Evolutionary conservation across 805 yeast genomes (phyloP).

Genomic region (Suhomyces faveliae): DNA sequence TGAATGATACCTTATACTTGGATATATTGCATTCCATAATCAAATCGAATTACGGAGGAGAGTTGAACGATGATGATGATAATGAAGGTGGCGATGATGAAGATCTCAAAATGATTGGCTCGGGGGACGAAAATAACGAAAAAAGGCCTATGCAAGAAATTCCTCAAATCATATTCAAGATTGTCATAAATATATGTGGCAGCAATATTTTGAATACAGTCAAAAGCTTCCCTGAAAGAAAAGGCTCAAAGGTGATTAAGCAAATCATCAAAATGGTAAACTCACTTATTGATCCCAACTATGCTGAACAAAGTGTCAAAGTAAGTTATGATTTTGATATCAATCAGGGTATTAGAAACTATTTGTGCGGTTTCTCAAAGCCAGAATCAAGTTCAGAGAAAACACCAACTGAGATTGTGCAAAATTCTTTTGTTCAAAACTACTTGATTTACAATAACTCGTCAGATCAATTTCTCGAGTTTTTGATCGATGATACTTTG

Average conservation of each 20-base stretch:
- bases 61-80: slow-evolving; percentile 14
- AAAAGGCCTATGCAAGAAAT: slow-evolving; percentile 10
- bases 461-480: neutral
- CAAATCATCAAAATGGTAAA: slow-evolving; percentile 14
- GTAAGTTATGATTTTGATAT: slow-evolving; percentile 6
- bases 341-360: slow-evolving; percentile 1
- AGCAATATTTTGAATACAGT: slow-evolving; percentile 14
- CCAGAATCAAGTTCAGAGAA: slow-evolving; percentile 1
- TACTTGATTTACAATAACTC: neutral
- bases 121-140: slow-evolving; percentile 2
- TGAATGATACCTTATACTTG: slow-evolving; percentile 14
- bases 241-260: slow-evolving; percentile 9
- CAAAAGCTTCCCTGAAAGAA: slow-evolving; percentile 14
- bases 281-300: slow-evolving; percentile 11
- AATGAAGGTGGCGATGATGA: slow-evolving; percentile 6
- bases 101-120: neutral
- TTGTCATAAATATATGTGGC: slow-evolving; percentile 26
- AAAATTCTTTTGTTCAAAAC: neutral
- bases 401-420: slow-evolving; percentile 3
- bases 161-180: slow-evolving; percentile 18
- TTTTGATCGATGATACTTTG: neutral
- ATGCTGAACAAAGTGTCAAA: neutral
- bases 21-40: slow-evolving; percentile 26
- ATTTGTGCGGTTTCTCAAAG: neutral
- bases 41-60: slow-evolving; percentile 18